These are phyloP conservation scores for Pouteria glomerata DNA, from an alignment of 148 eudicot species.

Conservation along the genomic window DNA sequence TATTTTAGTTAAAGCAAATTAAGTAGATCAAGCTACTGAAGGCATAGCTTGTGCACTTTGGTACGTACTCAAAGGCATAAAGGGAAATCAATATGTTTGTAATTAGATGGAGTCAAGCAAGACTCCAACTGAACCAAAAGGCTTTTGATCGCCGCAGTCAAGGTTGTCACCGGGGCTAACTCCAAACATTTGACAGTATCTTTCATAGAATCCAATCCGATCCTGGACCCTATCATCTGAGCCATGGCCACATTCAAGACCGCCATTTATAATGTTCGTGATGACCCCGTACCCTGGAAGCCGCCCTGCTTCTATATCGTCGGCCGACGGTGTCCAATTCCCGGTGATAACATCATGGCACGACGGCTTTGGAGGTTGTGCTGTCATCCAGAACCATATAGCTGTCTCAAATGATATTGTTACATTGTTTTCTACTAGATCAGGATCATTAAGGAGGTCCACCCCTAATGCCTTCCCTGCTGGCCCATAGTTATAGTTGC, in stretches of 20 bases:
- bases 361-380: constrained; percentile 42
- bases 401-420: constrained; percentile 45
- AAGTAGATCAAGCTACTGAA: too few relatives aligned
- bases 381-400: constrained; percentile 56
- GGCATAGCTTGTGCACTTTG: too few relatives aligned
- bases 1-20: too few relatives aligned
- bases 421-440: constrained; percentile 36
- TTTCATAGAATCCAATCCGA: constrained; percentile 19
- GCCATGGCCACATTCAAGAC: constrained; percentile 22
- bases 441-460: constrained; percentile 43
- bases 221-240: constrained; percentile 15
- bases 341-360: constrained; percentile 39
- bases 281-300: constrained; percentile 30
- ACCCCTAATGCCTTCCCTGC: constrained; percentile 30
- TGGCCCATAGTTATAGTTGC: constrained; percentile 40
- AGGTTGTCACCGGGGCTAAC: constrained; percentile 20
- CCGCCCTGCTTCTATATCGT: constrained; percentile 32
- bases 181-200: constrained; percentile 19
- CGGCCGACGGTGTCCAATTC: constrained; percentile 32
- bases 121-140: too few relatives aligned
- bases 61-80: too few relatives aligned
- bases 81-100: too few relatives aligned
- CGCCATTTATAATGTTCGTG: constrained; percentile 42
- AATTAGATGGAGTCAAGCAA: too few relatives aligned
- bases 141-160: constrained; percentile 21